A percentile compares a stretch with the other conserved stretches of the same genome.
Conservation (phyloP, 1,284 basidiomycete genomes). For the Moesziomyces parantarcticus region DNA sequence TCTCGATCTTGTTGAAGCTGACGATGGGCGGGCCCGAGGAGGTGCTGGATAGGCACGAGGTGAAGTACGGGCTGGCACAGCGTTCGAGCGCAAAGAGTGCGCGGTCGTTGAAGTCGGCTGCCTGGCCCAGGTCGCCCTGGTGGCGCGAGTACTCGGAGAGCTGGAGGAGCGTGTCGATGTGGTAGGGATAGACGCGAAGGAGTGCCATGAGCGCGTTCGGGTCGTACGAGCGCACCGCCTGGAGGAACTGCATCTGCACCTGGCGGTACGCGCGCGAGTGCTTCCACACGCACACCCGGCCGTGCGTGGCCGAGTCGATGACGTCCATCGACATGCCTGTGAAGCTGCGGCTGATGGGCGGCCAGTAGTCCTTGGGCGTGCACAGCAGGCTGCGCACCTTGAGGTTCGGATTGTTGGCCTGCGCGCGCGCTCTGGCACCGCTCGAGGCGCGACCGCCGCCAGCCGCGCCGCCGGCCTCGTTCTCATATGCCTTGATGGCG, state of each 20-base stretch:
- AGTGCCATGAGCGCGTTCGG: constrained; percentile 60
- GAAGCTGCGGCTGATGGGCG: constrained; percentile 60
- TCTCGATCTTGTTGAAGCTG: constrained; percentile 62
- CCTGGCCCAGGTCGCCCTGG: constrained; percentile 66
- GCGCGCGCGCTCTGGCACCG: constrained; percentile 50
- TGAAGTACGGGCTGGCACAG: constrained; percentile 55
- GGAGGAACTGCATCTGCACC: constrained; percentile 64
- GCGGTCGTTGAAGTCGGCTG: constrained; percentile 63
- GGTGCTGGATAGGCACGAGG: constrained; percentile 53
- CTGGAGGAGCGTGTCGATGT: constrained; percentile 65
- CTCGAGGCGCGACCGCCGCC: constrained; percentile 19
- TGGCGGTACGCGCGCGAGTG: constrained; percentile 62
- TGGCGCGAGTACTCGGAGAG: constrained; percentile 62
- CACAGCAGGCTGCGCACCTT: constrained; percentile 58
- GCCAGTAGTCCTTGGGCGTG: constrained; percentile 62
- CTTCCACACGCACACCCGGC: constrained; percentile 56
- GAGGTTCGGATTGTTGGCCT: constrained; percentile 61
- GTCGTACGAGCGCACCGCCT: constrained; percentile 63
- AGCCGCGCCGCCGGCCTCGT: constrained; percentile 34
- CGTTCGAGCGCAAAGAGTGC: constrained; percentile 65
- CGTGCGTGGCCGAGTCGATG: constrained; percentile 29
- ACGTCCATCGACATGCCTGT: constrained; percentile 65
- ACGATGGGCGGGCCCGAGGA: constrained; percentile 56
- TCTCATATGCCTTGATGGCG: constrained; percentile 65
- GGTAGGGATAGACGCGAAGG: constrained; percentile 63